phyloP scores from a whole-genome alignment of 306 rosid genomes.

The Coriaria nepalensis region DNA sequence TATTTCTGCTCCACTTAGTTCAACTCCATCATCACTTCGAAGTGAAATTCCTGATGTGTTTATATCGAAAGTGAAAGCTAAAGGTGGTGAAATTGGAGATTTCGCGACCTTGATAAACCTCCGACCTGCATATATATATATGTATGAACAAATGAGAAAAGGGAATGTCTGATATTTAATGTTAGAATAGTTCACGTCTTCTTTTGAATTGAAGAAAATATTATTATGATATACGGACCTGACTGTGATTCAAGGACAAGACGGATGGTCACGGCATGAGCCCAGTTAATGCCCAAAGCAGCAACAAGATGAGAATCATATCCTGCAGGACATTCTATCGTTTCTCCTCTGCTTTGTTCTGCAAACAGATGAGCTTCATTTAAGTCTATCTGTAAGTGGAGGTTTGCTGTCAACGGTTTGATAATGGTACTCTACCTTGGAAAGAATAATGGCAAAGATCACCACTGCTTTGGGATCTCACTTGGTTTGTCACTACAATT shows the following conservation, averaged over 20 bases:
- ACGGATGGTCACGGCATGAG: conserved; percentile 91
- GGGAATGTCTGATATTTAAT: conserved; percentile 5
- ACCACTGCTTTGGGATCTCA: conserved; percentile 58
- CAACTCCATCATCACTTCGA: conserved; percentile 48
- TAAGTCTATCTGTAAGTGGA: conserved; percentile 10
- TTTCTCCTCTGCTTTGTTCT: conserved; percentile 25
- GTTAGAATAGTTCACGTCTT: too few species aligned
- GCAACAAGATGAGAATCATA: conserved; percentile 84
- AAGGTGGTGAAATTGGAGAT: conserved; percentile 75
- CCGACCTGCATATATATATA: conserved; percentile 32
- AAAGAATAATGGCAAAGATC: conserved; percentile 55
- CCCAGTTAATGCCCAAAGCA: conserved; percentile 93
- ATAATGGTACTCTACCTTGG: conserved; percentile 50
- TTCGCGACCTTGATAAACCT: conserved; percentile 75
- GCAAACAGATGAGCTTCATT: conserved; percentile 15
- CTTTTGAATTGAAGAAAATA: neutral
- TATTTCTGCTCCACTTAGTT: conserved; percentile 55
- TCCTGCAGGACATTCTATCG: conserved; percentile 20
- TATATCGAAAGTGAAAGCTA: conserved; percentile 62
- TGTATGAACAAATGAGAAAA: conserved; percentile 5
- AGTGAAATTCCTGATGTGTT: conserved; percentile 57
- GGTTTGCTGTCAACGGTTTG: conserved; percentile 6
- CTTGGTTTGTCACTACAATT: conserved; percentile 86
- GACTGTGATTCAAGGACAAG: conserved; percentile 78
- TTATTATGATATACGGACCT: conserved; percentile 28